Evolutionary conservation across 805 yeast species (phyloP), one percentile per base, ranked within the genome.

Genomic region (Nakazawaea holstii): DNA sequence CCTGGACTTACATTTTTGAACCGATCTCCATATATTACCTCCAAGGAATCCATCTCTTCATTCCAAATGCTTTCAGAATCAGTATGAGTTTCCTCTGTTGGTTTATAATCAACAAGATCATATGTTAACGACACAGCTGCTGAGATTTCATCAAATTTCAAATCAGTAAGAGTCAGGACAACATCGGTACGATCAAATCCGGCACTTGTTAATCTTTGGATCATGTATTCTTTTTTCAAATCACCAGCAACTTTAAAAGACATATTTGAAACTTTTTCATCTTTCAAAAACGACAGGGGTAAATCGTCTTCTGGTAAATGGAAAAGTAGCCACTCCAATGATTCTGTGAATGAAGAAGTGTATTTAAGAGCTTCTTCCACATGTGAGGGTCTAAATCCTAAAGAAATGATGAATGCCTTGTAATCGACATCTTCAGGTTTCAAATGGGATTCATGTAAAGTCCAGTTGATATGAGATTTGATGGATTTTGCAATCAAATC

Each of bases 291-390:
- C 41, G 72, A 68, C 0, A 66, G 54, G 0, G 99, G 99, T 30
- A 92, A 68, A 57, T 92, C 99, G 59, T 91, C 98, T 53, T 94
- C 97, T 0, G 98, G 98, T 3, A 92, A 78, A 58, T 92, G 94
- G 54, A 91, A 82, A 9, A 92, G 65, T 15, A 92, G 73, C 92
- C 94, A 86, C 51, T 83, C 87, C 38, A 86, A 62, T 0, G 84
- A 73, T 24, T 74, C 79, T 1, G 74, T 70, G 47, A 79, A 72
- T 1, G 73, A 55, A 3, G 59, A 53, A 0, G 82, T 69, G 57
- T 87, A 87, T 27, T 69, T 65, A 41, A 87, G 65, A 0, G 97
- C 81, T 57, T 92, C 98, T 1, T 67, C 64, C 1, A 84, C 77
- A 59, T 91, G 97, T 1, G 75, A 58, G 32, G 67, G 63, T 49